These are phyloP conservation scores for Catenaria anguillulae DNA, from an alignment of 371 early-diverging fungal genomes.

Conservation along the genomic window DNA sequence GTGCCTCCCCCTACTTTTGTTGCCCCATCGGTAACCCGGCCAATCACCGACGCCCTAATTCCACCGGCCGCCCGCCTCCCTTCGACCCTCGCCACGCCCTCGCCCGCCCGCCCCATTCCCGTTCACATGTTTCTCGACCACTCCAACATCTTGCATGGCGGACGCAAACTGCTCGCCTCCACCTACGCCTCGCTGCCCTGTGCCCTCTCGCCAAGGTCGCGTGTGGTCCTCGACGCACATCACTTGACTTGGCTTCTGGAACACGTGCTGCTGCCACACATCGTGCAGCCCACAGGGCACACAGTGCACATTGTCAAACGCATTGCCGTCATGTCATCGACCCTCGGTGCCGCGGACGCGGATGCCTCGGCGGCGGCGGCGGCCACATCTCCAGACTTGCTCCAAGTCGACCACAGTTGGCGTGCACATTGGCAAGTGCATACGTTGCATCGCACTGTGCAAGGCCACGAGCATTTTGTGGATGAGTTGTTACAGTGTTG, in stretches of 20 bases:
- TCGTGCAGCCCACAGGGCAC: neutral
- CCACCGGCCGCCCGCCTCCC: no score
- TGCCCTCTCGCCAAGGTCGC: neutral
- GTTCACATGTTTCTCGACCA: constrained; percentile 6
- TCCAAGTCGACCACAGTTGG: neutral
- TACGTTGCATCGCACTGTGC: neutral
- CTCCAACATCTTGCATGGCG: constrained; percentile 7
- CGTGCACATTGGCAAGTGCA: no score
- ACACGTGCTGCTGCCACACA: neutral
- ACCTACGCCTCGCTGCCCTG: neutral
- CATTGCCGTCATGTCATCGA: neutral
- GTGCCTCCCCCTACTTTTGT: no score
- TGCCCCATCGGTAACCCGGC: no score
- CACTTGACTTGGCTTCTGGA: neutral
- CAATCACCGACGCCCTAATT: no score
- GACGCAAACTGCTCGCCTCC: neutral
- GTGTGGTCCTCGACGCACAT: neutral
- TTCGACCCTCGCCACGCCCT: no score
- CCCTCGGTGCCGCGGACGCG: no score
- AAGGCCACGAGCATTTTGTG: neutral
- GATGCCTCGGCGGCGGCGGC: neutral
- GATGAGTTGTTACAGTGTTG: constrained; percentile 3
- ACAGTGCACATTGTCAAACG: neutral
- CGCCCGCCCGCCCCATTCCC: neutral
- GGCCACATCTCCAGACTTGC: neutral